A percentile compares a stretch with the other conserved stretches of the same genome.
Evolutionary conservation across 495 filamentous ascomycete genomes (phyloP).

Genomic region (Daldinia caldariorum): DNA sequence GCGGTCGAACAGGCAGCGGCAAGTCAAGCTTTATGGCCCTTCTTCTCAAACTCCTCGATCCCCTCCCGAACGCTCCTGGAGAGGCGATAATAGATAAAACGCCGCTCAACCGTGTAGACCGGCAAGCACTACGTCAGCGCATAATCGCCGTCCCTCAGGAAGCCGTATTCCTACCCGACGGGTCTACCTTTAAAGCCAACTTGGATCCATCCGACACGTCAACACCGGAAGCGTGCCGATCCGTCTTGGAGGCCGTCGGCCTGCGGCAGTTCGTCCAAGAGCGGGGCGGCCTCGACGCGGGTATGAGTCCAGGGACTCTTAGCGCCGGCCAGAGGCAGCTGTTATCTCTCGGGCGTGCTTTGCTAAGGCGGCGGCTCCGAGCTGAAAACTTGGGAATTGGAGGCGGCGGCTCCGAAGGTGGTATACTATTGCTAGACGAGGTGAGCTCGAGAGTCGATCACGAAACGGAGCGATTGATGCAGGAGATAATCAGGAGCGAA

Average conservation of each 20-base stretch:
- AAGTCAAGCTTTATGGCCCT: background rate
- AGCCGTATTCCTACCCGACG: background rate
- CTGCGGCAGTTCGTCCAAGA: background rate
- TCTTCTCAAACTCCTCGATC: background rate
- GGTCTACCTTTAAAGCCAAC: background rate
- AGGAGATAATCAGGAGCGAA: background rate
- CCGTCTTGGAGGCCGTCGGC: background rate
- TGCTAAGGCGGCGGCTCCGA: background rate
- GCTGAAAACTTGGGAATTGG: background rate
- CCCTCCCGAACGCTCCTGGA: background rate
- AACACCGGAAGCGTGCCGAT: background rate
- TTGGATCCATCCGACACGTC: background rate
- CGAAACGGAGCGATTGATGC: background rate
- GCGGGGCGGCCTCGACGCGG: background rate
- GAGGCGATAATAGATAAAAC: constrained; percentile 1
- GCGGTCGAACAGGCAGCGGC: background rate
- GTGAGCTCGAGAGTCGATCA: constrained; percentile 2
- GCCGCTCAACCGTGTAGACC: background rate
- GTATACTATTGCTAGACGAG: background rate
- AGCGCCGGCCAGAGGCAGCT: background rate
- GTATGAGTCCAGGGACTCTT: background rate
- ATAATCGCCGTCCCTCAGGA: background rate
- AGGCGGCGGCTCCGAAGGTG: background rate
- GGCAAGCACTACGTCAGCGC: background rate
- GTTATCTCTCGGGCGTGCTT: background rate